Evolutionary conservation across 768 basidiomycete genomes (phyloP), one percentile per base, ranked within the genome.

Genomic region (Daedaleopsis nitida): DNA sequence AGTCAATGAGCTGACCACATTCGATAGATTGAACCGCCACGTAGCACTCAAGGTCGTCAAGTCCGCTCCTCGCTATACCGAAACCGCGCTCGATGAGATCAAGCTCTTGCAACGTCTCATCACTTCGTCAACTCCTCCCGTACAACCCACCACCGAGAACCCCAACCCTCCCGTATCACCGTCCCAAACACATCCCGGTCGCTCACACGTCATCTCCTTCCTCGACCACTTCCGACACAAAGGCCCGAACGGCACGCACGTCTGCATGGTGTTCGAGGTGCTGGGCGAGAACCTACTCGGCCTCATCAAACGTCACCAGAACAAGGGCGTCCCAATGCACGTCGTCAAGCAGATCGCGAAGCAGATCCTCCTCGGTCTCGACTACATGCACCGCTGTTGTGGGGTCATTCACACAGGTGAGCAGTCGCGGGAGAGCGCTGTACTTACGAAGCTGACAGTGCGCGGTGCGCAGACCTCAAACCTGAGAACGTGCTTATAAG

Each of bases 241-340:
- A 63, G 97, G 97, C 1, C 95, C 95, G 11, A 97, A 99, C 73
- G 97, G 97, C 39, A 89, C 85, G 16, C 97, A 99, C 76, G 92
- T 99, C 67, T 98, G 97, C 82, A 98, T 99, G 97, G 95, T 97
- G 14, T 98, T 98, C 70, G 97, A 99, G 75, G 97, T 98, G 24
- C 84, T 99, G 10, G 97, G 96, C 62, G 96, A 99, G 77, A 98
- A 96, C 73, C 80, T 99, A 2, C 85, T 98, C 2, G 95, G 91
- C 5, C 84, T 99, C 68, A 97, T 98, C 83, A 98, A 97, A 76
- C 86, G 96, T 12, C 94, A 98, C 78, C 96, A 98, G 80, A 95
- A 94, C 78, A 95, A 96, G 69, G 96, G 96, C 65, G 96, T 98
- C 1, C 96, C 96, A 14, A 92, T 94, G 81, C 87, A 81, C 52